These are phyloP conservation scores for Stachybotrys chartarum DNA, from an alignment of 2,329 filamentous ascomycete species.

Conservation along the genomic window DNA sequence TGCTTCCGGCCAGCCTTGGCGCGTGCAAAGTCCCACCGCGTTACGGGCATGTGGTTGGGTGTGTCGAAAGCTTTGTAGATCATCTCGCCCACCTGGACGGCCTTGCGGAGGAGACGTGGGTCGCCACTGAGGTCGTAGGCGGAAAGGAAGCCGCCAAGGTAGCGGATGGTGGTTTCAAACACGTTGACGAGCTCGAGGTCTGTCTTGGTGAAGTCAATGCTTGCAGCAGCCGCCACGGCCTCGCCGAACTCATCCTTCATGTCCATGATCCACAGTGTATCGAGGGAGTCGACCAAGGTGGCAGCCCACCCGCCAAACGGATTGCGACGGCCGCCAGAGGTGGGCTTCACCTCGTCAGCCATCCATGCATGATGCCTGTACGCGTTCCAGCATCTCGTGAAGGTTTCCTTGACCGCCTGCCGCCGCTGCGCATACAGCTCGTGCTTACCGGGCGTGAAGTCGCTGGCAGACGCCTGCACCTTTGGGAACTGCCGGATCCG, in stretches of 20 bases:
- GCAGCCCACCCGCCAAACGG: conserved; percentile 49
- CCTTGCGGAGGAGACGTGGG: conserved; percentile 35
- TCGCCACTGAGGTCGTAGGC: conserved; percentile 43
- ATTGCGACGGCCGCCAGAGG: conserved; percentile 38
- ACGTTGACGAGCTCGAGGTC: conserved; percentile 32
- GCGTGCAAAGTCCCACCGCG: conserved; percentile 16
- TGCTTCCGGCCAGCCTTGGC: conserved; percentile 16
- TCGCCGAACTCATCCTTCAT: conserved; percentile 47
- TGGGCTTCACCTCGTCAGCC: conserved; percentile 42
- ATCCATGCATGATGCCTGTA: conserved; percentile 52
- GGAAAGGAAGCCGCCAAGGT: conserved; percentile 43
- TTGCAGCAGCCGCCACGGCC: conserved; percentile 42
- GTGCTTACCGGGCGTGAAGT: conserved; percentile 9
- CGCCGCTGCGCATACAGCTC: conserved; percentile 15
- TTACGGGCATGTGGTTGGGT: conserved; percentile 39
- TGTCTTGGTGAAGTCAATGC: conserved; percentile 43
- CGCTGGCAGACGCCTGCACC: conserved; percentile 17
- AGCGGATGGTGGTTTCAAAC: conserved; percentile 50
- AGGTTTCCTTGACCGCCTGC: conserved; percentile 33
- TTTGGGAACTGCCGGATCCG: conserved; percentile 20
- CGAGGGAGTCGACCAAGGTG: conserved; percentile 52
- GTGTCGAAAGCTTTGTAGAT: conserved; percentile 46
- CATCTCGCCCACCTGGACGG: conserved; percentile 43
- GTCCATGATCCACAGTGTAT: conserved; percentile 57
- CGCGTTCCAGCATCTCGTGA: conserved; percentile 38